Percentiles rank a stretch among this genome's conserved stretches.
These are phyloP conservation scores for Strigomonas culicis DNA, from an alignment of 208 protist genomes.

Conservation along the genomic window DNA sequence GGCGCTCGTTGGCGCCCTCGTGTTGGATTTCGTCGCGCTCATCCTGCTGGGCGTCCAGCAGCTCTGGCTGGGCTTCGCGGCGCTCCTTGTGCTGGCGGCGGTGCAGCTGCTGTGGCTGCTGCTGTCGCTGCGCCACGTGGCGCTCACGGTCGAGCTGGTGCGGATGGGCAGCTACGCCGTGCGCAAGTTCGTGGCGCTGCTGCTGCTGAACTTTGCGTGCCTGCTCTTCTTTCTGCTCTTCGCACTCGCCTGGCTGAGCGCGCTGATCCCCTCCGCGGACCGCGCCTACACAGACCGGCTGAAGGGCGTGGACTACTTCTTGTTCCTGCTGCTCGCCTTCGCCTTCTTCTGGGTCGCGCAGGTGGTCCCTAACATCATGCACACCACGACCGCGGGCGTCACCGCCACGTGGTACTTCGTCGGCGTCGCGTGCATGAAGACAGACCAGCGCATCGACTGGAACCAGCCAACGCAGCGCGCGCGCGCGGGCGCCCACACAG, in stretches of 20 bases:
- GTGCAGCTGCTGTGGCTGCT: slow-evolving; percentile 54
- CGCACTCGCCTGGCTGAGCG: slow-evolving; percentile 48
- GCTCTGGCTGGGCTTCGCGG: slow-evolving; percentile 26
- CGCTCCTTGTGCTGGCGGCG: slow-evolving; percentile 32
- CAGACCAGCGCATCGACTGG: too few relatives aligned
- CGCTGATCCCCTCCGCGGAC: slow-evolving; percentile 32
- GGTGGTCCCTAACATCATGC: slow-evolving; percentile 79
- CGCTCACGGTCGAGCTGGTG: slow-evolving; percentile 71
- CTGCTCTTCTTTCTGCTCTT: slow-evolving; percentile 37
- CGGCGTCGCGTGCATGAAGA: too few relatives aligned
- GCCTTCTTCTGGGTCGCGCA: slow-evolving; percentile 59
- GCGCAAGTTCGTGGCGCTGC: slow-evolving; percentile 47
- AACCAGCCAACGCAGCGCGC: slow-evolving; percentile 39
- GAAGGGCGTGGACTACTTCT: slow-evolving; percentile 33
- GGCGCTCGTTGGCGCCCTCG: slow-evolving; percentile 6
- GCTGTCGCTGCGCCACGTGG: slow-evolving; percentile 64
- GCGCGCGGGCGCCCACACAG: not conserved
- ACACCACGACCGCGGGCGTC: slow-evolving; percentile 76
- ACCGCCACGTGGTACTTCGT: slow-evolving; percentile 91
- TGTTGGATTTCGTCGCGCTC: slow-evolving; percentile 23
- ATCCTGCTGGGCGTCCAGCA: slow-evolving; percentile 14
- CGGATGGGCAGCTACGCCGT: slow-evolving; percentile 36
- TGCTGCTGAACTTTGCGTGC: slow-evolving; percentile 41
- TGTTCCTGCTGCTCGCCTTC: slow-evolving; percentile 48
- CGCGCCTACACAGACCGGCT: slow-evolving; percentile 21